Conservation (phyloP, 345 rosid genomes). For the Brassica cretica region DNA sequence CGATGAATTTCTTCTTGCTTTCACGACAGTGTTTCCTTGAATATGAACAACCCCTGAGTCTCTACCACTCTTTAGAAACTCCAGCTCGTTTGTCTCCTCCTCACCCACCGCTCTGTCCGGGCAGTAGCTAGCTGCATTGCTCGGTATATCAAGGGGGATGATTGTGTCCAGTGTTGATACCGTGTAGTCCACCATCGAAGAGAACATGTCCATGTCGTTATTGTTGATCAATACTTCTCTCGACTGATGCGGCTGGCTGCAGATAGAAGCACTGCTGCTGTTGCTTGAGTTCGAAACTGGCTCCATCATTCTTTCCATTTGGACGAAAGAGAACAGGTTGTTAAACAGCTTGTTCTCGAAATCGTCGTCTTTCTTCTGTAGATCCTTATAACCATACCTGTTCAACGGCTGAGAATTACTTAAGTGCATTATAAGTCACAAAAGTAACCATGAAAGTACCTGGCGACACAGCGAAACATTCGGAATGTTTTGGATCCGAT, state of each 20-base stretch:
- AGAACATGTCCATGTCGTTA: not conserved
- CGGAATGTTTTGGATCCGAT: not conserved
- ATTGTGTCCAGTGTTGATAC: not conserved
- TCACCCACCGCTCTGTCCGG: not conserved
- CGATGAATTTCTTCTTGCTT: not conserved
- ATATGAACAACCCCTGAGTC: not conserved
- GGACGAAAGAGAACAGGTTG: not conserved
- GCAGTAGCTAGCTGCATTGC: not conserved
- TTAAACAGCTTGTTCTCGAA: not conserved
- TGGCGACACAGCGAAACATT: not conserved
- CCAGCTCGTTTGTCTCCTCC: not conserved
- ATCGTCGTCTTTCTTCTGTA: not conserved
- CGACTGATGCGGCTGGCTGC: not conserved
- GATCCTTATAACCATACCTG: not conserved
- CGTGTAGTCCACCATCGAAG: not conserved
- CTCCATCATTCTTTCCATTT: not conserved
- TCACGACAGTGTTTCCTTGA: not conserved
- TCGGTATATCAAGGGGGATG: not conserved
- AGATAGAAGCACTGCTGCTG: not conserved
- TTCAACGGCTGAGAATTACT: not conserved
- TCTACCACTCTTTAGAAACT: not conserved
- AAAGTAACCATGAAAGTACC: not conserved
- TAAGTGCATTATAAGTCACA: not conserved
- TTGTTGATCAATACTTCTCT: not conserved
- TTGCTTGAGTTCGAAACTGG: not conserved